phyloP scores from a whole-genome alignment of 2,329 filamentous ascomycete genomes.

The Lecanoromycetidae sp. region DNA sequence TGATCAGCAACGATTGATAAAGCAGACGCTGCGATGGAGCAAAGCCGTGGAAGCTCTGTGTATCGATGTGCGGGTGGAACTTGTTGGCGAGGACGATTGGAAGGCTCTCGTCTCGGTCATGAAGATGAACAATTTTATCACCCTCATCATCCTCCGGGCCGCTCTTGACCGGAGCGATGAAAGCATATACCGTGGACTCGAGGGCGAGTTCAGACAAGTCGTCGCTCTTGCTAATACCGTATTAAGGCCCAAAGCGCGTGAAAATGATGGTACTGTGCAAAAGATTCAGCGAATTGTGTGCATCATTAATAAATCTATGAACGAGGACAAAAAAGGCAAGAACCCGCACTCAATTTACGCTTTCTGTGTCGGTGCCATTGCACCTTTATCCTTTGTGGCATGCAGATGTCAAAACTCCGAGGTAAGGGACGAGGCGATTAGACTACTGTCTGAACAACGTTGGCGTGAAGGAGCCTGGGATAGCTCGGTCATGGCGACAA shows the following conservation, averaged over 20 bases:
- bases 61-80: too few species aligned
- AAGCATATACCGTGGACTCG: not conserved
- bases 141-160: not conserved
- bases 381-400: conserved; percentile 25
- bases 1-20: not conserved
- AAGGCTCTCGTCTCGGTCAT: not conserved
- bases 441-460: conserved; percentile 21
- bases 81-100: not conserved
- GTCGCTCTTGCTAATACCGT: not conserved
- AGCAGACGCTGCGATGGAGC: not conserved
- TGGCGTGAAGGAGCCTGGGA: conserved; percentile 29
- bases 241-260: not conserved
- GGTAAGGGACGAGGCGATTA: conserved; percentile 23
- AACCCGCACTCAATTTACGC: conserved; percentile 15
- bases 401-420: conserved; percentile 23
- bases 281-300: not conserved
- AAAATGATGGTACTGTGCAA: not conserved
- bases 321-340: not conserved
- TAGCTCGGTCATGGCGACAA: too few species aligned
- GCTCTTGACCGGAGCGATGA: not conserved
- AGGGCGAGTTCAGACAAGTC: not conserved
- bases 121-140: conserved; percentile 5
- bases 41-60: not conserved
- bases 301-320: not conserved
- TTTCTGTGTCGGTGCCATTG: conserved; percentile 25